Percentiles rank a stretch among this genome's conserved stretches.
Evolutionary conservation across 2,329 filamentous ascomycete species (phyloP).

Genomic region (Aspergillus quadricinctus): DNA sequence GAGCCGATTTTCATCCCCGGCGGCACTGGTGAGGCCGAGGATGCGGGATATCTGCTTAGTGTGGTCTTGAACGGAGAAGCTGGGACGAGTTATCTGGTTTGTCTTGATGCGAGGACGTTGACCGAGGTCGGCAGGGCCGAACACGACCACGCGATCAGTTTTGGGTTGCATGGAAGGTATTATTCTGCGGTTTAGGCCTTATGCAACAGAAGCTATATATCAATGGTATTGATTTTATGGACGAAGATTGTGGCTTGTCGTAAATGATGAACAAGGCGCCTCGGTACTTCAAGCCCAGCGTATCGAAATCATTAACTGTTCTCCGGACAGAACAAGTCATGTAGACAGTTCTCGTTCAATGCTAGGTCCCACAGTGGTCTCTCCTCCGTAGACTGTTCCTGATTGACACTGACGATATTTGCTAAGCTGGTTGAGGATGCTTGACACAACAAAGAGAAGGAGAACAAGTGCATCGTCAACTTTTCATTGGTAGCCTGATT

Average conservation of each 20-base stretch:
- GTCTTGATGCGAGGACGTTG: slow-evolving; percentile 46
- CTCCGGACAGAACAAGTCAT: too few relatives aligned
- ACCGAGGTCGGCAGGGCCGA: slow-evolving; percentile 47
- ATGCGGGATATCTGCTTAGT: slow-evolving; percentile 48
- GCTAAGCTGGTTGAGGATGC: too few relatives aligned
- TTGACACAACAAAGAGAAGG: too few relatives aligned
- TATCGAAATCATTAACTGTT: too few relatives aligned
- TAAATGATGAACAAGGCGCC: neutral
- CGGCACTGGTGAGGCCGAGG: slow-evolving; percentile 31
- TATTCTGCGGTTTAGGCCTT: slow-evolving; percentile 7
- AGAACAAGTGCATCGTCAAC: too few relatives aligned
- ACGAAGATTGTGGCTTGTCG: neutral
- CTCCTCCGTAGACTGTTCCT: too few relatives aligned
- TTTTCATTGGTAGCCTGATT: too few relatives aligned
- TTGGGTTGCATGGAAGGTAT: slow-evolving; percentile 48
- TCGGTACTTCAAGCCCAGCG: too few relatives aligned
- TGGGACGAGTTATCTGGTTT: slow-evolving; percentile 49
- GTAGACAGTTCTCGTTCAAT: too few relatives aligned
- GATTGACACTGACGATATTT: too few relatives aligned
- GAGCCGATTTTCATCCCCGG: slow-evolving; percentile 48
- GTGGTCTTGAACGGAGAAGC: slow-evolving; percentile 48
- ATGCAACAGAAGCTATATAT: neutral
- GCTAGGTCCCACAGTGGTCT: too few relatives aligned
- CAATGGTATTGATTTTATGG: neutral
- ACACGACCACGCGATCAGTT: slow-evolving; percentile 41